A percentile compares a stretch with the other conserved stretches of the same genome.
These are phyloP conservation scores for Diaporthe citriasiana DNA, from an alignment of 2,329 filamentous ascomycete species.

Conservation along the genomic window DNA sequence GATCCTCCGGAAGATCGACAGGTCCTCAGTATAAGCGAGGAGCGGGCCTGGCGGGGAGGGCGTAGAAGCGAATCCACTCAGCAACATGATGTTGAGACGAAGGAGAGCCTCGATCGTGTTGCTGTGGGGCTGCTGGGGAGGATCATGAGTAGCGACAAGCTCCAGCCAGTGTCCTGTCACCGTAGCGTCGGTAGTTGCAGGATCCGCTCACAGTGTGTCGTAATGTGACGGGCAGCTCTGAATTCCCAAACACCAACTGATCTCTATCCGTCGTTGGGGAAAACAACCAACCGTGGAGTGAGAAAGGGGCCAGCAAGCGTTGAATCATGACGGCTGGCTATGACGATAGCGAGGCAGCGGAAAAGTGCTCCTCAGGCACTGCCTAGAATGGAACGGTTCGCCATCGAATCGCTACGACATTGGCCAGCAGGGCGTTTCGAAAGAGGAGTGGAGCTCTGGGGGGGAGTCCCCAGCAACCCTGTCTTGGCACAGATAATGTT, in stretches of 20 bases:
- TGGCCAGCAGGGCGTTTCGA: constrained; percentile 27
- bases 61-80: neutral
- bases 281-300: neutral
- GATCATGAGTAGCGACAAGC: constrained; percentile 16
- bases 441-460: neutral
- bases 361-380: constrained; percentile 7
- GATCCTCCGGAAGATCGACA: neutral
- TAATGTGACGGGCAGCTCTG: neutral
- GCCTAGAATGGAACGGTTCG: constrained; percentile 12
- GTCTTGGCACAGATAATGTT: constrained; percentile 39
- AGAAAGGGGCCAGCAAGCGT: neutral
- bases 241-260: neutral
- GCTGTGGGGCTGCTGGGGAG: constrained; percentile 6
- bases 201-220: constrained; percentile 20
- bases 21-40: neutral
- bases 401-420: neutral
- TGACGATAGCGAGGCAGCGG: constrained; percentile 14
- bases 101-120: neutral
- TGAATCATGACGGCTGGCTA: constrained; percentile 27
- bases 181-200: constrained; percentile 27
- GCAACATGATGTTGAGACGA: neutral
- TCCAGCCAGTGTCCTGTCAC: neutral
- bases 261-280: neutral
- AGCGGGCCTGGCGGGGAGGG: neutral
- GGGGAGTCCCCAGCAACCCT: constrained; percentile 8